phyloP scores from a whole-genome alignment of 768 basidiomycete genomes.

The Paxillus ammoniavirescens region DNA sequence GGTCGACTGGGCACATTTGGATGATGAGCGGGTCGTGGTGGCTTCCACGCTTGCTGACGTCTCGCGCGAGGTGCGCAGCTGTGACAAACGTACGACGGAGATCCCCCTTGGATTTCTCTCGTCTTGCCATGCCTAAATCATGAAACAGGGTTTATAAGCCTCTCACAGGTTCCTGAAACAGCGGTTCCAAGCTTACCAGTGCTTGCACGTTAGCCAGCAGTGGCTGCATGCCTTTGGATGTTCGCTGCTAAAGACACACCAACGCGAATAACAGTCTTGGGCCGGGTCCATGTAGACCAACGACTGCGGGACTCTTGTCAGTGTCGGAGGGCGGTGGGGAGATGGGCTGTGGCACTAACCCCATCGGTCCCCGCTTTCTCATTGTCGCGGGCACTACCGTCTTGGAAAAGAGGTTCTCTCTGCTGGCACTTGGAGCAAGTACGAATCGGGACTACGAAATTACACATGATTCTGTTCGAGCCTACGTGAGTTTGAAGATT shows the following conservation, averaged over 20 bases:
- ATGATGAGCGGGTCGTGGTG: conserved; percentile 17
- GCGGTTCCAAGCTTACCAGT: conserved; percentile 14
- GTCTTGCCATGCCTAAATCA: conserved; percentile 29
- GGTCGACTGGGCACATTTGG: background rate
- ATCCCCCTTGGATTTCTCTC: conserved; percentile 29
- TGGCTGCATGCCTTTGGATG: conserved; percentile 22
- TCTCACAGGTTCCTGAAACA: background rate
- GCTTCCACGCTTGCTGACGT: conserved; percentile 20
- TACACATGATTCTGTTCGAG: conserved; percentile 23
- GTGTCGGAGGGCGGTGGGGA: background rate
- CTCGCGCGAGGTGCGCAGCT: conserved; percentile 20
- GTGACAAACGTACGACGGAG: conserved; percentile 29
- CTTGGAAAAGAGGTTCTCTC: conserved; percentile 26
- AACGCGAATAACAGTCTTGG: conserved; percentile 31
- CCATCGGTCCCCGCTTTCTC: conserved; percentile 19
- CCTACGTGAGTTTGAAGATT: background rate
- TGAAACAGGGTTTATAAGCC: background rate
- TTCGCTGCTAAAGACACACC: conserved; percentile 29
- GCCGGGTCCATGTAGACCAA: conserved; percentile 28
- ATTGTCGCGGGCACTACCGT: conserved; percentile 9
- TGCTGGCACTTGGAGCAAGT: conserved; percentile 29
- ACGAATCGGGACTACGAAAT: conserved; percentile 28
- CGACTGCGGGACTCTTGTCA: conserved; percentile 6
- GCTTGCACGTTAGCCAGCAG: conserved; percentile 31
- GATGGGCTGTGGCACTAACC: conserved; percentile 8